Percentiles rank a stretch among this genome's conserved stretches.
phyloP scores from a whole-genome alignment of 1,284 basidiomycete species.

The Leccinum holopus region DNA sequence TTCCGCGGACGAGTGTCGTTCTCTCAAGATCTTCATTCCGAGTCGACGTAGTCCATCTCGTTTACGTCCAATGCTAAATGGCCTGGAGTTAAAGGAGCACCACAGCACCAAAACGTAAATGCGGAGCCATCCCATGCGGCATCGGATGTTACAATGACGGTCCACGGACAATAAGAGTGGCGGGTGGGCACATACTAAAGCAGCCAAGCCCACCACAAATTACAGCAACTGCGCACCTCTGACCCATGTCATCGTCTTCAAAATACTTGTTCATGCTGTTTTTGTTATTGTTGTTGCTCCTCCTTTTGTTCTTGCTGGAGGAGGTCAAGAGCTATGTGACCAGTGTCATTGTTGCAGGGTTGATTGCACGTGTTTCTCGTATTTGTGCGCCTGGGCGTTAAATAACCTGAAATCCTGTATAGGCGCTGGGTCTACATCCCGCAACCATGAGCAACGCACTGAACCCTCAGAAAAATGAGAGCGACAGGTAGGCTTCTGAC shows the following conservation, averaged over 20 bases:
- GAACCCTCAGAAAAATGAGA: slow-evolving; percentile 33
- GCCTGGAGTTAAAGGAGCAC: not conserved
- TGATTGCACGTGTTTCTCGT: slow-evolving; percentile 21
- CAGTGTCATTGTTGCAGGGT: not conserved
- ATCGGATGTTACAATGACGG: not conserved
- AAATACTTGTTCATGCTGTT: slow-evolving; percentile 21
- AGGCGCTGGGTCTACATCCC: slow-evolving; percentile 10
- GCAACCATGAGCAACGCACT: slow-evolving; percentile 40
- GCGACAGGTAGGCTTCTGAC: slow-evolving; percentile 24
- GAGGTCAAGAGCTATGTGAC: not conserved
- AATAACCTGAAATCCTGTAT: not conserved
- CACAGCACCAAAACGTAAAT: not conserved
- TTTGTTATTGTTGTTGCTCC: slow-evolving; percentile 12
- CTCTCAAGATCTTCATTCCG: not conserved
- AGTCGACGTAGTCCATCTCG: not conserved
- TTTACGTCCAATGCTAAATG: not conserved
- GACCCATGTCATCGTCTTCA: slow-evolving; percentile 11
- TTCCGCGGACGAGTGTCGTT: not conserved
- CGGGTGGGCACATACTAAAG: slow-evolving; percentile 7
- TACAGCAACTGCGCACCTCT: slow-evolving; percentile 6
- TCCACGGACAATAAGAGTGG: slow-evolving; percentile 1
- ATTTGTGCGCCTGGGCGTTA: slow-evolving; percentile 13
- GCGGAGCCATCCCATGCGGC: not conserved
- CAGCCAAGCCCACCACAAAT: not conserved
- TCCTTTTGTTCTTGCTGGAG: not conserved